A percentile compares a stretch with the other conserved stretches of the same genome.
phyloP scores from a whole-genome alignment of 257 asterid species.

The Przewalskia tangutica region DNA sequence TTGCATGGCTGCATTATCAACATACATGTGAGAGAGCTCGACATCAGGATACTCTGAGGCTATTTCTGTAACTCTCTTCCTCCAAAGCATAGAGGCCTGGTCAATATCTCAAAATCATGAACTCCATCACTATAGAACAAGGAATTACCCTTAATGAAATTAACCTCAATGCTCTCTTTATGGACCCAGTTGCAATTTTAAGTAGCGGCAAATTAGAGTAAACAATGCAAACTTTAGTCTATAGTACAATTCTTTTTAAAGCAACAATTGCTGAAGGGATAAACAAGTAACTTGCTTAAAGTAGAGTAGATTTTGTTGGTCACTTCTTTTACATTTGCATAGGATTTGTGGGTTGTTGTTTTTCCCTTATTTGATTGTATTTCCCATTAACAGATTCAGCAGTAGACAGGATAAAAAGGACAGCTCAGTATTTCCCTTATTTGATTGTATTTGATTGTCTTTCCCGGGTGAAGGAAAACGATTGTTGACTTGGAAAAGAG shows the following conservation, averaged over 20 bases:
- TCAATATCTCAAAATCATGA: conserved; percentile 10
- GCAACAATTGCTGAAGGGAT: background rate
- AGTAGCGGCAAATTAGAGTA: background rate
- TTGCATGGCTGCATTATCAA: conserved; percentile 99
- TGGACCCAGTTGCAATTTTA: background rate
- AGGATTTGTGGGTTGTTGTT: background rate
- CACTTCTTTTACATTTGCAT: background rate
- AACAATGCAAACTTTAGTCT: background rate
- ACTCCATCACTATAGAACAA: background rate
- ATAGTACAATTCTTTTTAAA: background rate
- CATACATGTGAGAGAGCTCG: conserved; percentile 97
- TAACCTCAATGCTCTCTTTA: background rate
- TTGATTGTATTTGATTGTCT: too few species aligned
- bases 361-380: background rate
- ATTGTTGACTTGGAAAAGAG: too few species aligned
- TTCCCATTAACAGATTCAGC: background rate
- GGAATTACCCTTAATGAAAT: background rate
- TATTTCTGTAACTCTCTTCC: conserved; percentile 53
- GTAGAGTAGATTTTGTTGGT: background rate
- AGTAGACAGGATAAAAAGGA: too few species aligned
- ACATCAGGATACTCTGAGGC: conserved; percentile 86
- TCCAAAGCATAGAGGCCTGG: conserved; percentile 98
- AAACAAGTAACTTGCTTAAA: background rate
- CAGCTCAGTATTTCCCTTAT: too few species aligned
- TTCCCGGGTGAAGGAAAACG: too few species aligned